A percentile compares a stretch with the other conserved stretches of the same genome.
These are phyloP conservation scores for Endothia cerciana DNA, from an alignment of 2,329 filamentous ascomycete species.

Conservation along the genomic window DNA sequence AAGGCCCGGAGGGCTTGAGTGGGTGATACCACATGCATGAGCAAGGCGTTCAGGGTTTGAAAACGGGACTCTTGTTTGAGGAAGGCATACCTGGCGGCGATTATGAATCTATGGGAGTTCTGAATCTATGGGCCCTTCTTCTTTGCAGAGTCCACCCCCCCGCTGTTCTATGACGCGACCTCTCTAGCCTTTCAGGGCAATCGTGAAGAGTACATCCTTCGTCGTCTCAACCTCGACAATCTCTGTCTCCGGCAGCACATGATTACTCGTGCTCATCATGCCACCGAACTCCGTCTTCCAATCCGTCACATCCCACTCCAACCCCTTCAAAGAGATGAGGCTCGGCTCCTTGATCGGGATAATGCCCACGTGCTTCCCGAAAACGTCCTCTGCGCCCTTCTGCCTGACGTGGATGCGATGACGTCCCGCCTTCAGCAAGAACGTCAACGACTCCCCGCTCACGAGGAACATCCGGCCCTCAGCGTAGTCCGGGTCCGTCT, in stretches of 20 bases:
- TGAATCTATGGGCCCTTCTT: not conserved
- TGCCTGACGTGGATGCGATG: slow-evolving; percentile 69
- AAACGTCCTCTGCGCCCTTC: slow-evolving; percentile 48
- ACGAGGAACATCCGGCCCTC: slow-evolving; percentile 74
- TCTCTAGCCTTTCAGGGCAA: slow-evolving; percentile 56
- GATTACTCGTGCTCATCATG: slow-evolving; percentile 79
- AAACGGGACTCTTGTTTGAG: not conserved
- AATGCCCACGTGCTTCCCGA: slow-evolving; percentile 83
- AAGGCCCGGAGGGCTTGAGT: not conserved
- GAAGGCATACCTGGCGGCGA: not conserved
- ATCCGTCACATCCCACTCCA: slow-evolving; percentile 88
- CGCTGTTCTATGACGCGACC: not conserved
- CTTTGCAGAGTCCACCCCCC: no score
- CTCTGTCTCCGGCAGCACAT: slow-evolving; percentile 62
- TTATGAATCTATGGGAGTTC: not conserved
- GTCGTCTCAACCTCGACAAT: slow-evolving; percentile 66
- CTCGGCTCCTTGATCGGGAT: slow-evolving; percentile 81
- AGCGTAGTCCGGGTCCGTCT: slow-evolving; percentile 52
- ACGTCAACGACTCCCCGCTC: slow-evolving; percentile 79
- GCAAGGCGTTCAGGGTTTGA: slow-evolving; percentile 27
- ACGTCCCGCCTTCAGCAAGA: slow-evolving; percentile 71
- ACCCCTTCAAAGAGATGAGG: slow-evolving; percentile 75
- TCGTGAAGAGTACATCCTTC: slow-evolving; percentile 72
- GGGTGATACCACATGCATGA: slow-evolving; percentile 17
- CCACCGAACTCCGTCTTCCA: slow-evolving; percentile 81